These are phyloP conservation scores for Alternaria brassicicola DNA, from an alignment of 2,329 filamentous ascomycete genomes.

Conservation along the genomic window DNA sequence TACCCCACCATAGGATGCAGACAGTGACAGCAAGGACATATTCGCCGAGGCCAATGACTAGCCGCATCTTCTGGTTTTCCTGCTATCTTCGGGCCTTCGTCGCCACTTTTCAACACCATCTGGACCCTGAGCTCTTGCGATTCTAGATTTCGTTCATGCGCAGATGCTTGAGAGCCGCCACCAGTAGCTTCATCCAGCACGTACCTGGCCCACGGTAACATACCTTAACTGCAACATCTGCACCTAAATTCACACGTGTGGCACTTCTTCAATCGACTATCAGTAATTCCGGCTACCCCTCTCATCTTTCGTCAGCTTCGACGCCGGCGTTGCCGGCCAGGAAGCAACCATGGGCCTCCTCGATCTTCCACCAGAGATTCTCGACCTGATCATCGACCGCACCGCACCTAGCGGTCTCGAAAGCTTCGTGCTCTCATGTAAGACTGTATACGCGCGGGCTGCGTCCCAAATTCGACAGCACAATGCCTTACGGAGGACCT, in stretches of 20 bases:
- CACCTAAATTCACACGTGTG: neutral
- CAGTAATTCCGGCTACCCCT: neutral
- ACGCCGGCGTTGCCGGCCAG: neutral
- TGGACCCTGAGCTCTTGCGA: neutral
- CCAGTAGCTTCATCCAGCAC: neutral
- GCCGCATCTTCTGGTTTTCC: neutral
- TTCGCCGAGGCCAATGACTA: neutral
- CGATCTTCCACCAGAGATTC: constrained; percentile 41
- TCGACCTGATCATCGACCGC: constrained; percentile 39
- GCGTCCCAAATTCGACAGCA: constrained; percentile 35
- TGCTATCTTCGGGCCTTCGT: neutral
- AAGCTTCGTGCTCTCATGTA: constrained; percentile 39
- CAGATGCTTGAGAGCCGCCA: neutral
- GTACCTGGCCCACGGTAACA: neutral
- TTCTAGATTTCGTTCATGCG: neutral
- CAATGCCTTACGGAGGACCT: constrained; percentile 34
- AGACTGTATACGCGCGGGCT: constrained; percentile 35
- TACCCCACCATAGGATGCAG: neutral
- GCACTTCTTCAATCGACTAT: neutral
- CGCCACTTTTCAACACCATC: neutral
- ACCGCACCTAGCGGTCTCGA: constrained; percentile 38
- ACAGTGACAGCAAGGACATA: neutral
- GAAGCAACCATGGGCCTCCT: constrained; percentile 36
- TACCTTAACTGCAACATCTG: neutral
- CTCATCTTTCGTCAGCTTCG: neutral